A percentile compares a stretch with the other conserved stretches of the same genome.
These are phyloP conservation scores for Fennellomyces sp. DNA, from an alignment of 371 early-diverging fungal genomes.

Conservation along the genomic window DNA sequence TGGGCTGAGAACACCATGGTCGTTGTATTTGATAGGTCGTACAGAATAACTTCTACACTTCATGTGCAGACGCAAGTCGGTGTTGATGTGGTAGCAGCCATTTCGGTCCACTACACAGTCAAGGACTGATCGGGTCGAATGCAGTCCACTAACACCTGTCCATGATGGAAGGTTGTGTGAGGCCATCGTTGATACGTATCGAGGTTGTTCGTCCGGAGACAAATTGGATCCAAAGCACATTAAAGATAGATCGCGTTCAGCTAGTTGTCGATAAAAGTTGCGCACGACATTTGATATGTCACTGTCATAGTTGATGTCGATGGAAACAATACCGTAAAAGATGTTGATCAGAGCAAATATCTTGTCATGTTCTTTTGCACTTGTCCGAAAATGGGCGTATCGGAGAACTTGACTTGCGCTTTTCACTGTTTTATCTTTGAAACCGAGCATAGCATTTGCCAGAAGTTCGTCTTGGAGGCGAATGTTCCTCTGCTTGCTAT, in stretches of 20 bases:
- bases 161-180: not conserved
- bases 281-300: not conserved
- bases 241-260: not conserved
- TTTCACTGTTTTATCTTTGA: not conserved
- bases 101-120: not conserved
- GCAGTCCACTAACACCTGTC: not conserved
- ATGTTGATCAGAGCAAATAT: not conserved
- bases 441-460: not conserved
- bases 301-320: not conserved
- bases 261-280: not conserved
- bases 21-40: not conserved
- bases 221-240: not conserved
- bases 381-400: not conserved
- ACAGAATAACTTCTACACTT: not conserved
- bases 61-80: not conserved
- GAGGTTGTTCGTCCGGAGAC: not conserved
- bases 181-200: not conserved
- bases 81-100: not conserved
- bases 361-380: conserved; percentile 2
- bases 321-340: not conserved
- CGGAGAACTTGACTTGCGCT: not conserved
- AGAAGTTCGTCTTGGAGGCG: not conserved
- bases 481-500: not conserved
- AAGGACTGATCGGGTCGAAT: not conserved
- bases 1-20: not conserved